A percentile compares a stretch with the other conserved stretches of the same genome.
These are phyloP conservation scores for Lipomyces chichibuensis DNA, from an alignment of 805 yeast species.

Conservation along the genomic window DNA sequence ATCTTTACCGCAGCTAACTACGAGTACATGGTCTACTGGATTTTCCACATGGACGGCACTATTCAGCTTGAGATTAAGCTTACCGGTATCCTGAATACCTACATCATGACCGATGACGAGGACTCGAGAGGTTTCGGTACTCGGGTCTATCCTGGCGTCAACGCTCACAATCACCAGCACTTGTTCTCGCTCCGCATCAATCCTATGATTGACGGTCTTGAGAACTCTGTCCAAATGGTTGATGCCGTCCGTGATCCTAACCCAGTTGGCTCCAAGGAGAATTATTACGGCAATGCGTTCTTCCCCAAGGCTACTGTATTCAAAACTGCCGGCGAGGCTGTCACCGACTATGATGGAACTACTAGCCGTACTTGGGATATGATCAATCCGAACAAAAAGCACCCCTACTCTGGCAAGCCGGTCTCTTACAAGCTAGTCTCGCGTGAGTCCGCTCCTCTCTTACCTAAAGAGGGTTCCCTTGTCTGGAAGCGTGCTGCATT, in stretches of 20 bases:
- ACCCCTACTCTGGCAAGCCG: conserved; percentile 74
- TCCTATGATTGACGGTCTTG: conserved; percentile 80
- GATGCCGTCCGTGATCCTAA: conserved; percentile 65
- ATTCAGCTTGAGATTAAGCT: conserved; percentile 77
- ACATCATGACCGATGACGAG: conserved; percentile 64
- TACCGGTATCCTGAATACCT: conserved; percentile 82
- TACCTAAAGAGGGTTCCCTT: conserved; percentile 73
- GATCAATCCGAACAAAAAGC: conserved; percentile 68
- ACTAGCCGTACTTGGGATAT: conserved; percentile 78
- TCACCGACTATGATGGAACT: conserved; percentile 61
- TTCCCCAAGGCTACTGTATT: conserved; percentile 65
- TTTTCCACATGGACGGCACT: conserved; percentile 80
- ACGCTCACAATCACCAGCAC: conserved; percentile 88
- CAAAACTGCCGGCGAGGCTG: conserved; percentile 61
- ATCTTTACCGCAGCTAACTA: conserved; percentile 86
- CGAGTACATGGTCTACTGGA: conserved; percentile 84
- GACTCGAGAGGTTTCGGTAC: conserved; percentile 78
- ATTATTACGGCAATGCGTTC: conserved; percentile 79
- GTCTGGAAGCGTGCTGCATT: conserved; percentile 83
- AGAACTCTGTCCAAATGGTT: conserved; percentile 68
- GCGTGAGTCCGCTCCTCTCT: conserved; percentile 69
- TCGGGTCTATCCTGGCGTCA: conserved; percentile 74
- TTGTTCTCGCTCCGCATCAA: conserved; percentile 75
- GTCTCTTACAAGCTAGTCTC: conserved; percentile 77
- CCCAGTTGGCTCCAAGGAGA: conserved; percentile 67